Evolutionary conservation across 2,329 filamentous ascomycete species (phyloP).

Genomic region (Geosmithia morbida): DNA sequence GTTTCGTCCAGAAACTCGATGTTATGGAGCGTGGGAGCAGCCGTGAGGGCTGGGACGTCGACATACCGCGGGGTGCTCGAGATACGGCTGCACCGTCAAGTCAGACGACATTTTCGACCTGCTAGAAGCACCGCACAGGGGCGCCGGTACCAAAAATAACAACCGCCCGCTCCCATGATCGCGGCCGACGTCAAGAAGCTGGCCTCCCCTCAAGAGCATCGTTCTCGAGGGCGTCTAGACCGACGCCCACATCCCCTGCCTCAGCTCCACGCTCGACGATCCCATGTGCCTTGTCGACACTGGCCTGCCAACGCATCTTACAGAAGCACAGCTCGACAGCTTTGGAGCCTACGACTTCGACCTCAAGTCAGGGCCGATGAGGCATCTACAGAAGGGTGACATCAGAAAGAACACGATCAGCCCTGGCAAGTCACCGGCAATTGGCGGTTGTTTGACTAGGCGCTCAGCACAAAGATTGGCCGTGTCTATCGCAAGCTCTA

Average conservation of each 20-base stretch:
- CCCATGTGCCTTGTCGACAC: conserved; percentile 47
- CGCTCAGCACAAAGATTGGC: background rate
- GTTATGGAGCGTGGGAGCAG: conserved; percentile 44
- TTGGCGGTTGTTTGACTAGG: background rate
- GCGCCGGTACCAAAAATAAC: conserved; percentile 16
- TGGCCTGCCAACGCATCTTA: conserved; percentile 51
- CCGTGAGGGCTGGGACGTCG: conserved; percentile 43
- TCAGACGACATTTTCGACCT: conserved; percentile 49
- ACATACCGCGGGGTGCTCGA: conserved; percentile 35
- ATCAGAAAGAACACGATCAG: background rate
- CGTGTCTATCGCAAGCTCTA: background rate
- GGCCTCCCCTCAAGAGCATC: conserved; percentile 36
- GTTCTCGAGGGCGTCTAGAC: conserved; percentile 36
- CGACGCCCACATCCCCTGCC: conserved; percentile 44
- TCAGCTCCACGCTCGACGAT: conserved; percentile 51
- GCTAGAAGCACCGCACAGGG: conserved; percentile 29
- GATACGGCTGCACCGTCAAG: conserved; percentile 58
- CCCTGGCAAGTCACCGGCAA: background rate
- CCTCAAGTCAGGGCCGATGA: background rate
- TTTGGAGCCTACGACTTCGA: conserved; percentile 44
- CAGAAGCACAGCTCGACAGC: conserved; percentile 57
- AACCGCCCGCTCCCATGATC: conserved; percentile 12
- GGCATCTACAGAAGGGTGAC: background rate
- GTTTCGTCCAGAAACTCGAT: conserved; percentile 52
- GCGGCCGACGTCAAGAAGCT: conserved; percentile 36